These are phyloP conservation scores for Cryptococcus sp. DNA, from an alignment of 1,284 basidiomycete genomes.

Conservation along the genomic window DNA sequence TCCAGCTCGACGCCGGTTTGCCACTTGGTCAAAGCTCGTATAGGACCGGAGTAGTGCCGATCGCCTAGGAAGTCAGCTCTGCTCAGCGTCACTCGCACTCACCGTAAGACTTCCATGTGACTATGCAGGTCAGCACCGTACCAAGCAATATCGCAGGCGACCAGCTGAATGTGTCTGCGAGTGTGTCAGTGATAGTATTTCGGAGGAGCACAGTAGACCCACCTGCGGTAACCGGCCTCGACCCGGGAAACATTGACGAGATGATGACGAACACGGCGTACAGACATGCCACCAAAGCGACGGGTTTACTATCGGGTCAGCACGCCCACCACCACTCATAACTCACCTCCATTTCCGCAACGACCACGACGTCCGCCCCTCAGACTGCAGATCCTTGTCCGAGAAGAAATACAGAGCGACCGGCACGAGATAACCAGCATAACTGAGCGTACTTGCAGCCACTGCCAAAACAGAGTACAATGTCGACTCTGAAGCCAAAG, in stretches of 20 bases:
- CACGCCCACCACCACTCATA: background rate
- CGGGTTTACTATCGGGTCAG: slow-evolving; percentile 32
- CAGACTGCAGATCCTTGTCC: slow-evolving; percentile 41
- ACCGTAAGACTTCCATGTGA: slow-evolving; percentile 46
- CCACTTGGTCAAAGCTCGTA: slow-evolving; percentile 52
- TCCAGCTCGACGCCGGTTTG: slow-evolving; percentile 52
- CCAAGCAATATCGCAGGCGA: slow-evolving; percentile 43
- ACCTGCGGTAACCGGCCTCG: slow-evolving; percentile 37
- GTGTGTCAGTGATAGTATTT: background rate
- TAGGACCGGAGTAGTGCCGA: slow-evolving; percentile 50
- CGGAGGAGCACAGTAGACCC: slow-evolving; percentile 2
- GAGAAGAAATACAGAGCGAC: slow-evolving; percentile 46
- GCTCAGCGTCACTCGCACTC: background rate
- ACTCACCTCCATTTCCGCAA: slow-evolving; percentile 39
- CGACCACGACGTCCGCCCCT: slow-evolving; percentile 49
- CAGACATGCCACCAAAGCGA: slow-evolving; percentile 36
- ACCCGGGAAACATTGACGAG: slow-evolving; percentile 40
- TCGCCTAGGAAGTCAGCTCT: slow-evolving; percentile 14
- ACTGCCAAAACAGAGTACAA: slow-evolving; percentile 43
- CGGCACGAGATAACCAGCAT: slow-evolving; percentile 45
- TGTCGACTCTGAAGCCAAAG: slow-evolving; percentile 25
- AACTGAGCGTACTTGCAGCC: slow-evolving; percentile 40
- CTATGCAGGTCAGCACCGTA: slow-evolving; percentile 30
- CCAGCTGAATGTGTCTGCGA: slow-evolving; percentile 45
- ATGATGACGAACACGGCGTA: slow-evolving; percentile 38